These are phyloP conservation scores for Malus hybrid DNA, from an alignment of 331 rosid species.

Conservation along the genomic window DNA sequence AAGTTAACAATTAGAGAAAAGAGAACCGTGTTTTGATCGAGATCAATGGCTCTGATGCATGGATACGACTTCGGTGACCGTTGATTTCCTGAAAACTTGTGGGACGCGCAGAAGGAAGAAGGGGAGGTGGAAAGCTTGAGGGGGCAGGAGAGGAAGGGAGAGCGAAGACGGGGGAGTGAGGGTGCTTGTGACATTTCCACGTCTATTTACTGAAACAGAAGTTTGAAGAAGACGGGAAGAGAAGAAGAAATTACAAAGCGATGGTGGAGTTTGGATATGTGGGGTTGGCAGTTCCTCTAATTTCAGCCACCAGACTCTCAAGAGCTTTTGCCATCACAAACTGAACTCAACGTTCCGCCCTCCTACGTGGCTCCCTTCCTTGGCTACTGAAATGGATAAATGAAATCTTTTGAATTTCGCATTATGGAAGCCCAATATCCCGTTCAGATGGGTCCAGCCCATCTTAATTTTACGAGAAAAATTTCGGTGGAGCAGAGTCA, in stretches of 20 bases:
- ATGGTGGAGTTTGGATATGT: conserved; percentile 4
- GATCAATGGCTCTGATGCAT: conserved; percentile 70
- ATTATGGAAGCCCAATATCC: not conserved
- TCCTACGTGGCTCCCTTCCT: not conserved
- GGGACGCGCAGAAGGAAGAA: not conserved
- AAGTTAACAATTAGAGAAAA: too few species aligned
- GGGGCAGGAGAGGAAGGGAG: conserved; percentile 65
- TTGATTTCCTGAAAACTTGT: conserved; percentile 28
- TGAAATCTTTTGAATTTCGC: too few species aligned
- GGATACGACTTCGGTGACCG: conserved; percentile 57
- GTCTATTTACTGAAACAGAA: too few species aligned
- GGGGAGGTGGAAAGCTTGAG: conserved; percentile 32
- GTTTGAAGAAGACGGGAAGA: too few species aligned
- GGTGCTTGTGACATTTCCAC: conserved; percentile 54
- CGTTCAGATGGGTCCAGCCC: too few species aligned
- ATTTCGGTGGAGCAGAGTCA: too few species aligned
- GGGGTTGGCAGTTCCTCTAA: not conserved
- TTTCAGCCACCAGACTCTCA: not conserved
- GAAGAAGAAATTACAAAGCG: too few species aligned
- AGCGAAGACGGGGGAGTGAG: conserved; percentile 45
- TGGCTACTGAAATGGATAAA: too few species aligned
- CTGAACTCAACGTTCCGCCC: not conserved
- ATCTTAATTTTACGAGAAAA: too few species aligned
- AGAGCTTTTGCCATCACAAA: not conserved
- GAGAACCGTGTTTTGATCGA: conserved; percentile 87